Conservation (phyloP, 495 filamentous ascomycete species). For the Oidiodendron maius region DNA sequence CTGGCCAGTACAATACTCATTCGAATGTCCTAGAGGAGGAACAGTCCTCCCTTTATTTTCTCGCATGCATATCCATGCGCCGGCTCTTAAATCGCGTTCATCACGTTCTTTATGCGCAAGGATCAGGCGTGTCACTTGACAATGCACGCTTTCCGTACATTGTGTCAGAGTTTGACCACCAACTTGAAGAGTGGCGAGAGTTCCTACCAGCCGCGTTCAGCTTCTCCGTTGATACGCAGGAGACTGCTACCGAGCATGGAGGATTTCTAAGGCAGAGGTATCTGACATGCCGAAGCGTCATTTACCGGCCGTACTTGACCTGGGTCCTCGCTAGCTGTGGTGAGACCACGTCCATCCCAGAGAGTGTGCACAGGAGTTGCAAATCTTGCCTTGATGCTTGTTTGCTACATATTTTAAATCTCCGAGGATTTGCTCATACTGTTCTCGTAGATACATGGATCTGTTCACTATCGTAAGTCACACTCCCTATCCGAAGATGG, state of each 20-base stretch:
- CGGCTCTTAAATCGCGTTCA: slow-evolving; percentile 33
- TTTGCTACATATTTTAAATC: slow-evolving; percentile 34
- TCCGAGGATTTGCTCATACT: slow-evolving; percentile 33
- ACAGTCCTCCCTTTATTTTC: slow-evolving; percentile 27
- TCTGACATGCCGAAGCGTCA: slow-evolving; percentile 39
- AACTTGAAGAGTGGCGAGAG: slow-evolving; percentile 38
- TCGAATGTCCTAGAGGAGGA: slow-evolving; percentile 15
- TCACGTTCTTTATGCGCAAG: slow-evolving; percentile 25
- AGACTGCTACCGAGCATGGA: slow-evolving; percentile 25
- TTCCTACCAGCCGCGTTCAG: slow-evolving; percentile 33
- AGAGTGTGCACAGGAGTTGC: slow-evolving; percentile 29
- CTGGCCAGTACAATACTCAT: slow-evolving; percentile 27
- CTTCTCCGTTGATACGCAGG: slow-evolving; percentile 26
- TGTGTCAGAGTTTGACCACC: slow-evolving; percentile 31
- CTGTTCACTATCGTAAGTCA: slow-evolving; percentile 39
- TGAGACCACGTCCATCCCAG: slow-evolving; percentile 7
- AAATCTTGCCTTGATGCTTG: slow-evolving; percentile 33
- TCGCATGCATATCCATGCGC: slow-evolving; percentile 32
- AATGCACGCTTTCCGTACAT: background rate
- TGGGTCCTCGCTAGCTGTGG: slow-evolving; percentile 31
- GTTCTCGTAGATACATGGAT: slow-evolving; percentile 44
- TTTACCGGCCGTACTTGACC: slow-evolving; percentile 40
- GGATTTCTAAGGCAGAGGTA: slow-evolving; percentile 40
- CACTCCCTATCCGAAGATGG: background rate
- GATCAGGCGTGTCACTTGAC: background rate